phyloP scores from a whole-genome alignment of 2,329 filamentous ascomycete genomes.

The Penicillium sp. region DNA sequence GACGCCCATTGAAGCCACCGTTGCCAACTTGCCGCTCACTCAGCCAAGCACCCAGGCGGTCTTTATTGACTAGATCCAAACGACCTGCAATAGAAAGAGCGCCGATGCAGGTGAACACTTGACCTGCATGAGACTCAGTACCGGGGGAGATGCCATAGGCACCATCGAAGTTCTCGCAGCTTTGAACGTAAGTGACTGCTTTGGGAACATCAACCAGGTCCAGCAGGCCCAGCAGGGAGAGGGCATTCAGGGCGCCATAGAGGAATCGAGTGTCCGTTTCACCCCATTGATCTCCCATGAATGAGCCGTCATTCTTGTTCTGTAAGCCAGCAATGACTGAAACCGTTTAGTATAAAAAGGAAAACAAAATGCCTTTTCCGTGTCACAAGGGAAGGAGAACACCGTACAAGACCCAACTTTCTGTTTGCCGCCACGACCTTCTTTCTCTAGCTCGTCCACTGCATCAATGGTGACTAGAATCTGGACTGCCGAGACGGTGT shows the following conservation, averaged over 20 bases:
- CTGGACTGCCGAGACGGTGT: constrained; percentile 93
- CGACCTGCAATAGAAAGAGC: constrained; percentile 82
- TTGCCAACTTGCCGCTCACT: constrained; percentile 87
- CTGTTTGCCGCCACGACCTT: constrained; percentile 67
- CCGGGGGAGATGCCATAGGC: constrained; percentile 89
- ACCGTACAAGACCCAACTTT: constrained; percentile 78
- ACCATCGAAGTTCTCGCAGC: constrained; percentile 91
- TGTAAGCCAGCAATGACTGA: constrained; percentile 80
- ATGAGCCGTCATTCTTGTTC: constrained; percentile 79
- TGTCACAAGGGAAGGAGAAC: constrained; percentile 13
- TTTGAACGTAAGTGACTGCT: constrained; percentile 76
- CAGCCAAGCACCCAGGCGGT: constrained; percentile 85
- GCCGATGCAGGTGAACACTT: constrained; percentile 92
- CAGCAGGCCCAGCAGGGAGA: constrained; percentile 79
- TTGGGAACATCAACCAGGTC: constrained; percentile 76
- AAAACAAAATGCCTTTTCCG: not conserved
- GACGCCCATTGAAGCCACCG: constrained; percentile 89
- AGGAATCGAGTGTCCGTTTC: constrained; percentile 95
- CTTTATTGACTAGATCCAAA: constrained; percentile 79
- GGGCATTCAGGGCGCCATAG: constrained; percentile 84
- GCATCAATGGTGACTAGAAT: constrained; percentile 86
- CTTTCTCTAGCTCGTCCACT: constrained; percentile 77
- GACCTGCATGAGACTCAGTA: constrained; percentile 91
- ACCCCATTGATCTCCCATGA: constrained; percentile 94
- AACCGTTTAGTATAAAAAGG: constrained; percentile 22